Base-by-base conservation (phyloP, 2,329 filamentous ascomycete species). In the Pestalotiopsis sp. region DNA sequence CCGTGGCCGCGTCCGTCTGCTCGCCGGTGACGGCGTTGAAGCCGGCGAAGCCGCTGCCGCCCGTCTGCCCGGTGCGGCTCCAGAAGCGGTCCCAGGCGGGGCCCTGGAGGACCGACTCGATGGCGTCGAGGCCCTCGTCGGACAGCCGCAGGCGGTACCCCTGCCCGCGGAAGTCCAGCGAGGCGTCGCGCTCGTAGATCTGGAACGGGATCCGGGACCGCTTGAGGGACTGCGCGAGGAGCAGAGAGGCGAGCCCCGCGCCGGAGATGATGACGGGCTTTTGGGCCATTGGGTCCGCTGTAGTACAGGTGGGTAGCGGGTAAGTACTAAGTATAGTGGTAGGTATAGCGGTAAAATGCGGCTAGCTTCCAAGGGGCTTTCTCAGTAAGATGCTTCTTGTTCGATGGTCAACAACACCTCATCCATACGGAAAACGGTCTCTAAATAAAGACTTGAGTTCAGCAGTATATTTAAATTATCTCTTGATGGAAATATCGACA, bases 81-180 rank as follows among this genome's bases (percentile, higher is more conserved):
- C 87, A 90, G 79, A 91, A 91, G n/a, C 76, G 81, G 49, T 82
- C 71, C 74, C 84, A 91, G 0, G 72, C 75, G 3, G 82, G 77
- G 0, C 83, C 77, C 9, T 83, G 80, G 2, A 91, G 84, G 0
- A 87, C 88, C 0, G 84, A 81, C 71, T 91, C 88, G 66, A 91
- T 88, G 25, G 89, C 87, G 72, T 88, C 85, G 1, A 91, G 80
- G 0, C 88, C 88, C 71, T 88, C 82, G 0, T 76, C 66, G 0
- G 87, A 90, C 2, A 91, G 82, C 13, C 89, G 86, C 6, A 91
- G 80, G 2, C 89, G 80, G 77, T 91, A 91, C 0, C 89, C 89
- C 74, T 91, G 89, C 0, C 85, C 88, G 59, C 89, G 88, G 72
- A 88, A 89, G 1, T 74, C 69, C 61, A 85, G 79, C 0, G 82